Evolutionary conservation across 805 yeast species (phyloP).

Genomic region (Metschnikowia peoriensis): DNA sequence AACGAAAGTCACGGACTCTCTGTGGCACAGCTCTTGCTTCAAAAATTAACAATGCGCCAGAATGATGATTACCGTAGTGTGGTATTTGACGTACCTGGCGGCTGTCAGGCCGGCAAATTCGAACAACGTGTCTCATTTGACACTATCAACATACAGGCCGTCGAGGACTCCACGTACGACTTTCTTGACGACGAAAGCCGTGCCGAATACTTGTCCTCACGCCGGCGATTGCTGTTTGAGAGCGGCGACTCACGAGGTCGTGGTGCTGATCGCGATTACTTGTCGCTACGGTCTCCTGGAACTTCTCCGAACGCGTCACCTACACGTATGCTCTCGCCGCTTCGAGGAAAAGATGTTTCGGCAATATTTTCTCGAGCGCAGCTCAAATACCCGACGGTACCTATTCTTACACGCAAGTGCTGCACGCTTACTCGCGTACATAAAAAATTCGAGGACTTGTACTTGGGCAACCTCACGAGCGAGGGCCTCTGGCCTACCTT

Average conservation of each 20-base stretch:
- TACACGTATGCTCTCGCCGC: constrained; percentile 16
- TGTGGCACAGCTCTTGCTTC: constrained; percentile 11
- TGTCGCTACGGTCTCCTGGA: constrained; percentile 10
- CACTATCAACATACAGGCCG: constrained; percentile 43
- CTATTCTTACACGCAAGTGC: constrained; percentile 41
- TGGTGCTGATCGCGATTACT: constrained; percentile 15
- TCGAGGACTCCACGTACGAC: constrained; percentile 20
- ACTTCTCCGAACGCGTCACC: constrained; percentile 24
- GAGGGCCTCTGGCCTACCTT: constrained; percentile 35
- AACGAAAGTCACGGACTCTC: background rate
- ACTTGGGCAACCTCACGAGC: constrained; percentile 34
- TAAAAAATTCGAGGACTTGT: constrained; percentile 46
- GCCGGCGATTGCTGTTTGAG: constrained; percentile 16
- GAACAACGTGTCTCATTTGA: constrained; percentile 50
- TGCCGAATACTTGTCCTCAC: constrained; percentile 7
- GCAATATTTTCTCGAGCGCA: constrained; percentile 11
- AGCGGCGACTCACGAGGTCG: constrained; percentile 15
- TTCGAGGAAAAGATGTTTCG: constrained; percentile 17
- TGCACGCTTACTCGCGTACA: constrained; percentile 48
- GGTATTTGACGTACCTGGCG: background rate
- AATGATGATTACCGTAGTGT: constrained; percentile 15
- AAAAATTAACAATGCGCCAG: constrained; percentile 11
- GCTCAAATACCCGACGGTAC: constrained; percentile 37
- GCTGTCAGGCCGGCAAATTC: constrained; percentile 14
- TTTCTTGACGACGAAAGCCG: constrained; percentile 19